A percentile compares a stretch with the other conserved stretches of the same genome.
Evolutionary conservation across 177 flowering plant genomes (phyloP).

Genomic region (Vitis hybrid): DNA sequence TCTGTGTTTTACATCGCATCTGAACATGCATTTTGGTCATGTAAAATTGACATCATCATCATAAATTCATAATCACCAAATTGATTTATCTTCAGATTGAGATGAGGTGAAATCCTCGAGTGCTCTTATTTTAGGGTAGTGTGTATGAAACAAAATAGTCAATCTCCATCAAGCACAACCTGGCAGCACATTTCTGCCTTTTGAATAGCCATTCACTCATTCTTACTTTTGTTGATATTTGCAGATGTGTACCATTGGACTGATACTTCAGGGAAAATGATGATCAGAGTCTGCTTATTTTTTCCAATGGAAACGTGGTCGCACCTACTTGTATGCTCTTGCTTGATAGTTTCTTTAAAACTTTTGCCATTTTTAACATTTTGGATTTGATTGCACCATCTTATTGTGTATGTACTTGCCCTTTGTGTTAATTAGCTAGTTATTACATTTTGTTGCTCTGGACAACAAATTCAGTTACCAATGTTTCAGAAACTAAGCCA

Average conservation of each 20-base stretch:
- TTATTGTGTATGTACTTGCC: background rate
- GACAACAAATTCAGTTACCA: no score
- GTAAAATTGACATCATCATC: no score
- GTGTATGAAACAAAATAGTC: background rate
- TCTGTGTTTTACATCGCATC: background rate
- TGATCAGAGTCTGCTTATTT: constrained; percentile 78
- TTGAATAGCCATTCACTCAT: constrained; percentile 1
- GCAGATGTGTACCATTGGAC: constrained; percentile 92
- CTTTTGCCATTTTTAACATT: background rate
- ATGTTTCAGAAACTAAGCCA: no score
- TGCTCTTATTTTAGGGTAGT: background rate
- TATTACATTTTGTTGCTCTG: background rate
- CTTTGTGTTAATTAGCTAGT: background rate
- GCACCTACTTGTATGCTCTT: constrained; percentile 57
- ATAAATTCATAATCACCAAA: no score
- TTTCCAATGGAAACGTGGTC: constrained; percentile 94
- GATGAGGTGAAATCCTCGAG: no score
- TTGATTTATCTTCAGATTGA: no score
- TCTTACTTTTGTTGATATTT: constrained; percentile 9
- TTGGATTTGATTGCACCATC: background rate
- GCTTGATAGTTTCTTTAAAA: background rate
- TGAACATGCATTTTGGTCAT: no score
- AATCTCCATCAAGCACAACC: background rate
- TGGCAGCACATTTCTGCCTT: background rate
- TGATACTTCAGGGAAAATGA: constrained; percentile 65